phyloP scores from a whole-genome alignment of 768 basidiomycete species.

The Agrocybe praecox region DNA sequence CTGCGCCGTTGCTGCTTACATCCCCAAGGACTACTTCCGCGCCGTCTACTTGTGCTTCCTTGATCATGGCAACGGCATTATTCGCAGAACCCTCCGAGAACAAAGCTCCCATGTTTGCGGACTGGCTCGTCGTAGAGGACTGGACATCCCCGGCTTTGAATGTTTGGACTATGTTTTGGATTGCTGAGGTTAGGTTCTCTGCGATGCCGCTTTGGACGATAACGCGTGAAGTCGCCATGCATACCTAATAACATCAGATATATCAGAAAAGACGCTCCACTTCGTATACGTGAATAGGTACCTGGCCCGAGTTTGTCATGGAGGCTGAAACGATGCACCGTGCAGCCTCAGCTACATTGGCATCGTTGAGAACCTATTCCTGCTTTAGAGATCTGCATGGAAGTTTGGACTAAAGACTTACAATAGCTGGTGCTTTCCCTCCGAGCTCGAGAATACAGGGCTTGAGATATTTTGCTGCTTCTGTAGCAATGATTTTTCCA shows the following conservation, averaged over 20 bases:
- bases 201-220: constrained; percentile 48
- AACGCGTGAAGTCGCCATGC: constrained; percentile 63
- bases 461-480: constrained; percentile 58
- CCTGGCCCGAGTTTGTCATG: constrained; percentile 48
- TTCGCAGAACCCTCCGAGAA: constrained; percentile 48
- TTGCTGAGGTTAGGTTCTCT: constrained; percentile 32
- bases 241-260: constrained; percentile 33
- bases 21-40: constrained; percentile 50
- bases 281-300: not conserved
- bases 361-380: constrained; percentile 51
- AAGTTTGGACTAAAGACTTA: constrained; percentile 25
- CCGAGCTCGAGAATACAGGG: constrained; percentile 59
- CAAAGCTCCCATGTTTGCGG: constrained; percentile 35
- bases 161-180: constrained; percentile 30
- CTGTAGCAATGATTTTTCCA: constrained; percentile 51
- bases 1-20: constrained; percentile 34
- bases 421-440: constrained; percentile 54
- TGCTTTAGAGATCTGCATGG: not conserved
- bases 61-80: constrained; percentile 44
- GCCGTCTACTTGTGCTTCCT: constrained; percentile 44
- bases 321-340: constrained; percentile 47
- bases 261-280: not conserved
- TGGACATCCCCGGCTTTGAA: constrained; percentile 42
- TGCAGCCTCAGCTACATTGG: constrained; percentile 54
- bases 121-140: constrained; percentile 28